Evolutionary conservation across 257 asterid species (phyloP).

Genomic region (Perilla frutescens): DNA sequence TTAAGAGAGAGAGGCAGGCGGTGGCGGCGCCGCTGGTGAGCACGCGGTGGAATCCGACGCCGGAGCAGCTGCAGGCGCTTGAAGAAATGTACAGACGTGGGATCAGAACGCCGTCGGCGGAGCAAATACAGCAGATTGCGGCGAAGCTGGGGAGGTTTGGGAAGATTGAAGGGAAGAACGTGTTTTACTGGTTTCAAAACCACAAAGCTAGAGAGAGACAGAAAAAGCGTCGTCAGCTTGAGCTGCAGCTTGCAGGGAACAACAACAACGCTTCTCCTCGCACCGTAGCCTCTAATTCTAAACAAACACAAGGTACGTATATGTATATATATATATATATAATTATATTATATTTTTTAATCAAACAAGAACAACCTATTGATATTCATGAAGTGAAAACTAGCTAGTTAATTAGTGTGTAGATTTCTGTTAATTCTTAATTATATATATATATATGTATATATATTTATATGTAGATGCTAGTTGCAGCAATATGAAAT

Average conservation of each 20-base stretch:
- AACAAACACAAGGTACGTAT: too few relatives aligned
- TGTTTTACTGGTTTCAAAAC: slow-evolving; percentile 85
- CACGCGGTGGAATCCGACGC: slow-evolving; percentile 87
- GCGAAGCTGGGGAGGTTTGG: slow-evolving; percentile 69
- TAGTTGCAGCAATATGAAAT: too few relatives aligned
- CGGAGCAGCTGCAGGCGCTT: slow-evolving; percentile 76
- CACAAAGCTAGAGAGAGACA: slow-evolving; percentile 88
- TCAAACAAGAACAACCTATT: too few relatives aligned
- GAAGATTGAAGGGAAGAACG: slow-evolving; percentile 81
- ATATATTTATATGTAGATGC: too few relatives aligned
- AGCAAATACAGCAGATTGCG: slow-evolving; percentile 78
- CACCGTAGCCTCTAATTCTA: too few relatives aligned
- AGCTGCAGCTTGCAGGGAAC: slow-evolving; percentile 29
- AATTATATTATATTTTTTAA: too few relatives aligned
- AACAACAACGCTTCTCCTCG: not conserved
- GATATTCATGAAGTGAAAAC: too few relatives aligned
- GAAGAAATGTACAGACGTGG: slow-evolving; percentile 79
- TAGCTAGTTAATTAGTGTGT: too few relatives aligned
- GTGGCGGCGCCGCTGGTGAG: slow-evolving; percentile 44
- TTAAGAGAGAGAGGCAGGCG: slow-evolving; percentile 25
- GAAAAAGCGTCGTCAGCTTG: slow-evolving; percentile 70
- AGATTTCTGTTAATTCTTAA: too few relatives aligned
- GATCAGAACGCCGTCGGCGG: slow-evolving; percentile 73
- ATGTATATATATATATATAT: too few relatives aligned
- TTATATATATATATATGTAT: too few relatives aligned